phyloP scores from a whole-genome alignment of 2,329 filamentous ascomycete species.

The Penicillium sp. region DNA sequence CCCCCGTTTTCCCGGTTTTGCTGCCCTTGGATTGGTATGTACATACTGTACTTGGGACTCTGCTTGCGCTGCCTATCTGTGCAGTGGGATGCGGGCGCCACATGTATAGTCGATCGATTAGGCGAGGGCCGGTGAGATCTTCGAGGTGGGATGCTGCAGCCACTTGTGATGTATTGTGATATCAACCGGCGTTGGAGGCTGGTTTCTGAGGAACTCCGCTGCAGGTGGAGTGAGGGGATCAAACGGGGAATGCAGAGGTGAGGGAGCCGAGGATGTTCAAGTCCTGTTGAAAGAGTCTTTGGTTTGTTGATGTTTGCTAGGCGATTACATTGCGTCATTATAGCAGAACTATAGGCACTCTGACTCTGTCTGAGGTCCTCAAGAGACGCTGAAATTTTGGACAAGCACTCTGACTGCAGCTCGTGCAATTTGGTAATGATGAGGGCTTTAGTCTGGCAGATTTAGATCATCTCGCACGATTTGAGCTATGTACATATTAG shows the following conservation, averaged over 20 bases:
- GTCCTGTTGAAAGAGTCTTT: background rate
- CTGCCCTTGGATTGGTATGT: background rate
- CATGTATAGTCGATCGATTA: slow-evolving; percentile 5
- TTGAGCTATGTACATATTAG: background rate
- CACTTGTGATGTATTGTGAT: slow-evolving; percentile 1
- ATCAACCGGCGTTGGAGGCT: slow-evolving; percentile 1
- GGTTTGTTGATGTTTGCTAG: background rate
- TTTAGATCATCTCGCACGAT: background rate
- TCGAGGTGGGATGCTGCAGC: background rate
- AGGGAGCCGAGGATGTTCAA: background rate
- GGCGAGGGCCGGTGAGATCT: background rate
- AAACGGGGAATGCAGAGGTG: background rate
- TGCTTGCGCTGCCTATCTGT: background rate
- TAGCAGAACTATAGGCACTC: background rate
- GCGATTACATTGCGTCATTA: background rate
- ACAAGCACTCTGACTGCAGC: background rate
- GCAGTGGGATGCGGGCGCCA: background rate
- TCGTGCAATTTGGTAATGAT: background rate
- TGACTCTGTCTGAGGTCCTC: background rate
- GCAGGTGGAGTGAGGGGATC: background rate
- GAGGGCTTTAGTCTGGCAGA: background rate
- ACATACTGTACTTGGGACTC: background rate
- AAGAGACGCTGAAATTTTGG: background rate
- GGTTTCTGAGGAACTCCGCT: background rate
- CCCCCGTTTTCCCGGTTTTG: background rate